phyloP scores from a whole-genome alignment of 1,284 basidiomycete genomes.

The Dichomitus squalens region DNA sequence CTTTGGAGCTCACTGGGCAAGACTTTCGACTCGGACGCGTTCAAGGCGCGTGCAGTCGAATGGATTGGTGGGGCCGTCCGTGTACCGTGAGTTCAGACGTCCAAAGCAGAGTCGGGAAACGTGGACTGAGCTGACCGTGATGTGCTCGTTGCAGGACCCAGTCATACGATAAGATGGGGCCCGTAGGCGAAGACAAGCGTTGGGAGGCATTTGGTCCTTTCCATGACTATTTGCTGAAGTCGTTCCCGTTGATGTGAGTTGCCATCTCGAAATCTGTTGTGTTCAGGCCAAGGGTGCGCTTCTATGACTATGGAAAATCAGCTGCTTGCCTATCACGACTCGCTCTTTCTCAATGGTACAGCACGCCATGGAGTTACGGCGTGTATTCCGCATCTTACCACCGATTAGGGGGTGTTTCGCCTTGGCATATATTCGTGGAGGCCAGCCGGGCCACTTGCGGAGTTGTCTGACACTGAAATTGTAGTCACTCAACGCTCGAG shows the following conservation, averaged over 20 bases:
- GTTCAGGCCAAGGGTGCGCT: conserved; percentile 15
- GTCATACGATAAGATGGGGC: conserved; percentile 44
- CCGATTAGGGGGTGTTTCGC: too few relatives aligned
- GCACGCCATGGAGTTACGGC: too few relatives aligned
- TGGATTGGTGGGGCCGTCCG: conserved; percentile 56
- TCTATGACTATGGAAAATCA: too few relatives aligned
- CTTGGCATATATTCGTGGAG: too few relatives aligned
- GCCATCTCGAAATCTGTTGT: not conserved
- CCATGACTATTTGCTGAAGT: conserved; percentile 43
- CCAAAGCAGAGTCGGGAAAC: too few relatives aligned
- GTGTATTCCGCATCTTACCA: too few relatives aligned
- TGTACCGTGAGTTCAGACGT: conserved; percentile 34
- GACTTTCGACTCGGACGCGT: conserved; percentile 44
- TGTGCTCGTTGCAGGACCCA: conserved; percentile 33
- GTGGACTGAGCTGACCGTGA: not conserved
- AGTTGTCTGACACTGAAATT: not conserved
- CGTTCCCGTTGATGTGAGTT: conserved; percentile 45
- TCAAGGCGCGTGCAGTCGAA: conserved; percentile 48
- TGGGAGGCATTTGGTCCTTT: conserved; percentile 46
- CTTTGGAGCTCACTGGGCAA: conserved; percentile 45
- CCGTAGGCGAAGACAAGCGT: conserved; percentile 45
- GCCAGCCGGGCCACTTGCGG: too few relatives aligned
- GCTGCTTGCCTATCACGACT: too few relatives aligned
- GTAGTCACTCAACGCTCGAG: conserved; percentile 52
- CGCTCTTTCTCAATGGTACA: too few relatives aligned